Conservation (phyloP, 441 rosid species). For the Gossypium schwendimanii region DNA sequence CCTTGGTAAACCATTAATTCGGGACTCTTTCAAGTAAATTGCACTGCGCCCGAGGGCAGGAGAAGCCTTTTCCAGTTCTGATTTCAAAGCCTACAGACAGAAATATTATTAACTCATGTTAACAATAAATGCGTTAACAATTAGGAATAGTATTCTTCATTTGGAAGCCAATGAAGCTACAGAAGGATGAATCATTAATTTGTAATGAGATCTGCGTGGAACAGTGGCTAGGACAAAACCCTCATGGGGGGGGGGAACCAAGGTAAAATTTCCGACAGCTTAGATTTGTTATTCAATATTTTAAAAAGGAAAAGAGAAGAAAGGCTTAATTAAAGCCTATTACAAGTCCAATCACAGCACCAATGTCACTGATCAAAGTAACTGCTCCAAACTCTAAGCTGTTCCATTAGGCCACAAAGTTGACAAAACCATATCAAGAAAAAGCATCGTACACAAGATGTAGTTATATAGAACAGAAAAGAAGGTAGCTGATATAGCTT, state of each 20-base stretch:
- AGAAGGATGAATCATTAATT: background rate
- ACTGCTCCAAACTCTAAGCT: background rate
- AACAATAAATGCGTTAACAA: background rate
- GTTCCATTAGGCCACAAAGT: background rate
- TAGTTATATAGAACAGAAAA: background rate
- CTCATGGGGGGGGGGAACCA: background rate
- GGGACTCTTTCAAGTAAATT: slow-evolving; percentile 72
- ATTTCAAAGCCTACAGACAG: slow-evolving; percentile 63
- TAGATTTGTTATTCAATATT: background rate
- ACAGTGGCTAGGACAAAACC: background rate
- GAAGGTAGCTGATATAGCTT: slow-evolving; percentile 25
- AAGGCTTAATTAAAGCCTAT: background rate
- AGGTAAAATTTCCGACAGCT: background rate
- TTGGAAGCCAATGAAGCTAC: background rate
- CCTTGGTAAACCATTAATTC: slow-evolving; percentile 78
- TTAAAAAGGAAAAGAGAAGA: background rate
- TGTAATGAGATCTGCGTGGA: background rate
- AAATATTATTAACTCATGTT: slow-evolving; percentile 7
- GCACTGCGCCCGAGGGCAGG: slow-evolving; percentile 82
- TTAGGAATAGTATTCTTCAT: background rate
- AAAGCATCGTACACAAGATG: background rate
- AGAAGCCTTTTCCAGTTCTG: slow-evolving; percentile 88
- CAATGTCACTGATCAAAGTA: background rate
- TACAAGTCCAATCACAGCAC: background rate
- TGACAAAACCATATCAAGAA: background rate